Base-by-base conservation (phyloP, 2,329 filamentous ascomycete species). In the Hirsutella minnesotensis region DNA sequence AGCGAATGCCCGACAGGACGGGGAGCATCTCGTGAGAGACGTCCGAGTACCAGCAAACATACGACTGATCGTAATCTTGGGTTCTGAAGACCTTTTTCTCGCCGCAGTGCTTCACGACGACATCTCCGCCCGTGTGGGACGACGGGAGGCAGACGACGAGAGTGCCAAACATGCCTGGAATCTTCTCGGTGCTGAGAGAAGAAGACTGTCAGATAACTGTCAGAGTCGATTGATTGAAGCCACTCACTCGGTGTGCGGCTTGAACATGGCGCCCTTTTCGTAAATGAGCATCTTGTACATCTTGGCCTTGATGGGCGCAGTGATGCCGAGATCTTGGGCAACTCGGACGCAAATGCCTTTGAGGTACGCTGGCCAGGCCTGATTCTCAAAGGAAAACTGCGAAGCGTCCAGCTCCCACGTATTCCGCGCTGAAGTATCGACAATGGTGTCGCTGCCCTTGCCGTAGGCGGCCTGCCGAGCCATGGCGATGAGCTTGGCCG, bases 11-110 rank as follows among this genome's bases (percentile, higher is more conserved):
- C 0, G 62, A 64, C 0, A 48, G 61, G 3, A 77, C 60, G 1
- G 65, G 63, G 15, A 64, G 56, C n/a, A 74, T 60, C 51, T 77
- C 65, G 48, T 76, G 69, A 1, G 57, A 59, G 1, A 76, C 70
- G 43, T 77, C 70, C 0, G 69, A 67, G 51, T 73, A 77, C 74
- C 63, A 66, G 27, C 45, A 57, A 7, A 51, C 47, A 21, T 49
- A 51, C 0, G 56, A 56, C 42, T 56, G 46, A 0, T 43, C 15
- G 5, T 18, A 27, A 4, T 48, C 30, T 0, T 55, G 59, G 0
- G 64, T 63, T 9, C 53, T 44, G 41, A 66, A 61, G 3, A 47
- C 47, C 31, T 57, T 52, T 4, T 48, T 50, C 41, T 64, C 18
- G 8, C 57, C 58, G 4, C 55, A 49, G 49, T 72, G 66, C 19